phyloP scores from a whole-genome alignment of 306 rosid species.

The Vigna reflexopilosa region DNA sequence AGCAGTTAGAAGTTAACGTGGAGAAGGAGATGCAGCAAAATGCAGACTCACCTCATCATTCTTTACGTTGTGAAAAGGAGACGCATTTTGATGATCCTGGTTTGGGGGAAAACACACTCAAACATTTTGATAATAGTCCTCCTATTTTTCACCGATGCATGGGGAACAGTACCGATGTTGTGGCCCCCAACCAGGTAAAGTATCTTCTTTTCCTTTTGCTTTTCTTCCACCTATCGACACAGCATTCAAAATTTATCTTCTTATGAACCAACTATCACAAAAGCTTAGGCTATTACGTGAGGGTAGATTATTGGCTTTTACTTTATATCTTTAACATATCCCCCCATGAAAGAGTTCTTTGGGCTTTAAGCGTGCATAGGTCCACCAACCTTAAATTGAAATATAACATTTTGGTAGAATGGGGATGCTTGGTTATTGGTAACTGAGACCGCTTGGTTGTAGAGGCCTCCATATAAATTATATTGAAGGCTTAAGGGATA shows the following conservation, averaged over 20 bases:
- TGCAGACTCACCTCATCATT: constrained; percentile 39
- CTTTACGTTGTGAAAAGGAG: constrained; percentile 51
- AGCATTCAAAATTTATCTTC: constrained; percentile 24
- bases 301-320: constrained; percentile 19
- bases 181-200: constrained; percentile 54
- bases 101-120: constrained; percentile 41
- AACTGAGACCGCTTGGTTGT: background rate
- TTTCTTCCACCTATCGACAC: constrained; percentile 32
- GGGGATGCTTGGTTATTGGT: background rate
- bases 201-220: constrained; percentile 16
- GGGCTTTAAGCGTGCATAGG: constrained; percentile 9
- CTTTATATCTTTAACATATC: background rate
- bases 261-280: constrained; percentile 13
- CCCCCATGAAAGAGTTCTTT: background rate
- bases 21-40: constrained; percentile 47
- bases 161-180: constrained; percentile 42
- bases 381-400: constrained; percentile 12
- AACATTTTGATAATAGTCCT: constrained; percentile 35
- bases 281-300: constrained; percentile 22
- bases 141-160: constrained; percentile 37
- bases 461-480: background rate
- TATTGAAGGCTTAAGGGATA: background rate
- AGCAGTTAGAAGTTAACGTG: constrained; percentile 43
- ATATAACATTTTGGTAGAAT: background rate
- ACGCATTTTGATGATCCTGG: constrained; percentile 43